phyloP scores from a whole-genome alignment of 345 rosid species.

The Salix exigua region DNA sequence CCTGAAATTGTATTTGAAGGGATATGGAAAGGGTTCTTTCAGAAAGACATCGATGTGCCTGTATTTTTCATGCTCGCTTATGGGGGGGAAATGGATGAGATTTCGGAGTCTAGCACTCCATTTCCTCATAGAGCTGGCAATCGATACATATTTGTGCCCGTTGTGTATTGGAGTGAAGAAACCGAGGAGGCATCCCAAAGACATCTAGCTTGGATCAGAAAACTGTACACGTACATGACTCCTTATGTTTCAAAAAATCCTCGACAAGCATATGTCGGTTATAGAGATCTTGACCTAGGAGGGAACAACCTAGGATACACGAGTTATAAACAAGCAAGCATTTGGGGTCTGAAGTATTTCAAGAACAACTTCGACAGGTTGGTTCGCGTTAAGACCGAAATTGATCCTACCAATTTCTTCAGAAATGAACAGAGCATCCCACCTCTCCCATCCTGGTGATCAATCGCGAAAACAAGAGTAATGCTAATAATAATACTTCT shows the following conservation, averaged over 20 bases:
- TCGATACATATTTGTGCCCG: slow-evolving; percentile 41
- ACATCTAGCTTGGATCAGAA: slow-evolving; percentile 25
- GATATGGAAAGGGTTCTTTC: slow-evolving; percentile 45
- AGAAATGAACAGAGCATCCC: too few species aligned
- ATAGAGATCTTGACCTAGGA: slow-evolving; percentile 21
- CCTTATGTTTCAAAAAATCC: slow-evolving; percentile 55
- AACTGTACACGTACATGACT: slow-evolving; percentile 32
- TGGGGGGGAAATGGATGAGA: slow-evolving; percentile 60
- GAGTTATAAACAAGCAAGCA: too few species aligned
- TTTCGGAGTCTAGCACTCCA: slow-evolving; percentile 14
- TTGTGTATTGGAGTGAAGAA: slow-evolving; percentile 32
- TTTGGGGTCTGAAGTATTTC: too few species aligned
- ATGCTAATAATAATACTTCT: too few species aligned
- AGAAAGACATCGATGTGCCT: slow-evolving; percentile 2
- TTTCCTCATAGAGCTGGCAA: slow-evolving; percentile 55
- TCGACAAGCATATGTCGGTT: slow-evolving; percentile 33
- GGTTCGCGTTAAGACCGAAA: too few species aligned
- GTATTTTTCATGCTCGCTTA: slow-evolving; percentile 45
- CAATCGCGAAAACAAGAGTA: too few species aligned
- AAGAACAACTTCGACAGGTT: too few species aligned
- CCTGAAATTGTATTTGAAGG: slow-evolving; percentile 23
- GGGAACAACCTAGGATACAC: not conserved
- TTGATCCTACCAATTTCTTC: too few species aligned
- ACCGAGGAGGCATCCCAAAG: slow-evolving; percentile 21
- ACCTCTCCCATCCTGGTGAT: too few species aligned